Evolutionary conservation across 139 green algal species (phyloP).

Genomic region (Astrephomene gubernaculifera): DNA sequence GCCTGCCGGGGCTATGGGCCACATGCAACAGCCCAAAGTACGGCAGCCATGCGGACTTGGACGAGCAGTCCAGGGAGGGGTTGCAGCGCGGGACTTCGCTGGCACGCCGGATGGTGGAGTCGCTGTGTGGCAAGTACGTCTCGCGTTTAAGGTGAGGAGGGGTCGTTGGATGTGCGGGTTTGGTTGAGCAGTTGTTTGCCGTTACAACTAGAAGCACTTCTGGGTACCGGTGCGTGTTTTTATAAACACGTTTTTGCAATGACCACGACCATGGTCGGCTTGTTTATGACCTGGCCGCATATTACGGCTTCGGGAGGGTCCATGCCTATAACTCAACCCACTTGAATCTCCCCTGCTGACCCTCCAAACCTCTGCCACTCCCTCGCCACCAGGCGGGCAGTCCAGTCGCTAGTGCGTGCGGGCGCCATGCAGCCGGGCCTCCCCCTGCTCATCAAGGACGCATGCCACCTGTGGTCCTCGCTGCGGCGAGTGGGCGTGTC

Average conservation of each 20-base stretch:
- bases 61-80: background rate
- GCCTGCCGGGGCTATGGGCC: slow-evolving; percentile 35
- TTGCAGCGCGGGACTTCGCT: slow-evolving; percentile 6
- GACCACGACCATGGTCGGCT: too few species aligned
- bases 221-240: too few species aligned
- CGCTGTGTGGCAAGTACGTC: slow-evolving; percentile 13
- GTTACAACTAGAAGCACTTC: too few species aligned
- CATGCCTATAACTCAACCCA: too few species aligned
- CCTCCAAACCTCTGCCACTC: too few species aligned
- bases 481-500: slow-evolving; percentile 4
- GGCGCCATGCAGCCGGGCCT: slow-evolving; percentile 32
- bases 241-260: too few species aligned
- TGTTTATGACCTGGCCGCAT: too few species aligned
- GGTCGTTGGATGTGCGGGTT: too few species aligned
- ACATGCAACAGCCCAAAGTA: slow-evolving; percentile 35
- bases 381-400: slow-evolving; percentile 25
- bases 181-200: too few species aligned
- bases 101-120: slow-evolving; percentile 19
- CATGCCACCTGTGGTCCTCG: slow-evolving; percentile 1
- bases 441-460: slow-evolving; percentile 32
- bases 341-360: too few species aligned
- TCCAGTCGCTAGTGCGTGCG: slow-evolving; percentile 19
- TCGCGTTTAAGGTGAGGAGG: slow-evolving; percentile 2
- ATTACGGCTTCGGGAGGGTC: too few species aligned
- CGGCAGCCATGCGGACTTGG: slow-evolving; percentile 14